These are phyloP conservation scores for Colletotrichum lini DNA, from an alignment of 2,329 filamentous ascomycete genomes.

Conservation along the genomic window DNA sequence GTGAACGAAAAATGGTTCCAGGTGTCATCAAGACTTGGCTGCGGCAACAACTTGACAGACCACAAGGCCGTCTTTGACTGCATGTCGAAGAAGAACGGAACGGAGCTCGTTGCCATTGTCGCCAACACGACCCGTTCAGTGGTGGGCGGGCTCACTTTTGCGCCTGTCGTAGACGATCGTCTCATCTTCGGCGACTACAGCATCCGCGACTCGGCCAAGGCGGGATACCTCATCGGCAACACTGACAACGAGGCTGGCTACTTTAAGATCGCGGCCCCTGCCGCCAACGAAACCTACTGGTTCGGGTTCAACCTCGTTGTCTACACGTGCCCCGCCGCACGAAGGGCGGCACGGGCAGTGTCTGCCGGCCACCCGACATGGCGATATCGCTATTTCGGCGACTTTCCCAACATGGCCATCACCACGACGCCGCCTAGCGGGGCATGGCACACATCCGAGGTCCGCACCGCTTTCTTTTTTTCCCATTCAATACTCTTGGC, in stretches of 20 bases:
- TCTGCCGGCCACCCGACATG: slow-evolving; percentile 51
- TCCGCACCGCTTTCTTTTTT: slow-evolving; percentile 27
- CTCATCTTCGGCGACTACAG: slow-evolving; percentile 38
- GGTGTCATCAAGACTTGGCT: slow-evolving; percentile 46
- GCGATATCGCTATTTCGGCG: slow-evolving; percentile 56
- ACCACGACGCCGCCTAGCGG: slow-evolving; percentile 49
- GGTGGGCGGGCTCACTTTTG: slow-evolving; percentile 13
- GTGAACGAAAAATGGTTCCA: slow-evolving; percentile 40
- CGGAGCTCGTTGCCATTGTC: slow-evolving; percentile 20
- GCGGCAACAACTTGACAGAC: slow-evolving; percentile 46
- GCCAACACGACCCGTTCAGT: background rate
- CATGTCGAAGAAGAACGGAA: slow-evolving; percentile 28
- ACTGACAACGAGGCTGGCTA: slow-evolving; percentile 52
- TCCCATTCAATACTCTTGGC: slow-evolving; percentile 3
- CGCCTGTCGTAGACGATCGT: slow-evolving; percentile 26
- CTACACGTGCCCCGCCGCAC: slow-evolving; percentile 52
- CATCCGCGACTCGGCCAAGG: slow-evolving; percentile 27
- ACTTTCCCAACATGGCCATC: slow-evolving; percentile 52
- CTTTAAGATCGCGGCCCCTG: slow-evolving; percentile 46
- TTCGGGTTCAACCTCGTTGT: slow-evolving; percentile 46
- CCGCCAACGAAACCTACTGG: slow-evolving; percentile 46
- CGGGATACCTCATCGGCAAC: slow-evolving; percentile 48
- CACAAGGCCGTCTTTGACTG: slow-evolving; percentile 44
- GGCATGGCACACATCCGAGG: slow-evolving; percentile 53
- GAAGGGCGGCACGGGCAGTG: slow-evolving; percentile 46